Evolutionary conservation across 371 early-diverging fungal species (phyloP).

Genomic region (Mortierella sp.): DNA sequence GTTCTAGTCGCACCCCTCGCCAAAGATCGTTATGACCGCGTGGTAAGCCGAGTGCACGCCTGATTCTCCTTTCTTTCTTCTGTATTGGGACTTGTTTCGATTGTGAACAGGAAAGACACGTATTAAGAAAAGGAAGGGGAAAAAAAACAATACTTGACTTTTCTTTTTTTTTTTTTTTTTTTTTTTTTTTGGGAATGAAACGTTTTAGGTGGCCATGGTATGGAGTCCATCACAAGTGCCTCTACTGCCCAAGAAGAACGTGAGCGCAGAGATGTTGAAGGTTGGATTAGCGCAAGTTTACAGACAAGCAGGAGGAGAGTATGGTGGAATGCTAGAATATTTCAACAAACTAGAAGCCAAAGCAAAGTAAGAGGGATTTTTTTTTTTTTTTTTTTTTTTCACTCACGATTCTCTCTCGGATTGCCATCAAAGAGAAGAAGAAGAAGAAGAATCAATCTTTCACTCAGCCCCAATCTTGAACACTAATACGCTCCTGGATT

Average conservation of each 20-base stretch:
- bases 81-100: too few species aligned
- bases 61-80: too few species aligned
- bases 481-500: too few species aligned
- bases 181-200: not conserved
- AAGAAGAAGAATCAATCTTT: not conserved
- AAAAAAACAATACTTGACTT: not conserved
- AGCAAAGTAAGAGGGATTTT: conserved; percentile 65
- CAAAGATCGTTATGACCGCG: conserved; percentile 77
- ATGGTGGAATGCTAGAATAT: conserved; percentile 61
- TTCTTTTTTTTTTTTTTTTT: not conserved
- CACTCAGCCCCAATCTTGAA: too few species aligned
- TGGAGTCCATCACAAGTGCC: conserved; percentile 60
- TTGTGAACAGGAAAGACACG: too few species aligned
- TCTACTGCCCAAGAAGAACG: conserved; percentile 62
- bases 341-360: conserved; percentile 62
- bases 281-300: conserved; percentile 78
- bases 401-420: too few species aligned
- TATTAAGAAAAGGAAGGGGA: not conserved
- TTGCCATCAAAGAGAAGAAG: not conserved
- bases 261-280: conserved; percentile 75
- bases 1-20: conserved; percentile 65
- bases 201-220: conserved; percentile 68
- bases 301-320: conserved; percentile 72
- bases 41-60: conserved; percentile 53
- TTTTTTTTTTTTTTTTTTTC: not conserved